Base-by-base conservation (phyloP, 1,284 basidiomycete species). In the Rhodofomes roseus region DNA sequence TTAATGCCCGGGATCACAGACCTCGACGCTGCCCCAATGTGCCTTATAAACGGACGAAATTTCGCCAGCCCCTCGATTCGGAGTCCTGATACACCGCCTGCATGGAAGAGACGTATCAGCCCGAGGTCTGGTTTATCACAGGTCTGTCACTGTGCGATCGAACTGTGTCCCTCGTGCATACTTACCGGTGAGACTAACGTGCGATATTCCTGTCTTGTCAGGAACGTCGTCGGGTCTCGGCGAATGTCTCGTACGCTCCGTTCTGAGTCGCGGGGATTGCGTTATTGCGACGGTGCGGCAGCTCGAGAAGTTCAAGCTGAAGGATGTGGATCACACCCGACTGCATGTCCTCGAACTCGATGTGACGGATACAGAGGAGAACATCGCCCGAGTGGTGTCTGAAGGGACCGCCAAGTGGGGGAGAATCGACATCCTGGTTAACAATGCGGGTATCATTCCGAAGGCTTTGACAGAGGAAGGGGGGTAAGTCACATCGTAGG, bases 191-290 rank as follows among this genome's bases (percentile, higher is more conserved):
- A 5, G 4, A 11, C 31, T 34, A 4, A 34, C 31, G 11, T 34
- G 4, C 11, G 5, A 34, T 11, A 34, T 34, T 4, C n/a, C 5
- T 34, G 11, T 11, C 4, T 34, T 11, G 4, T 11, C 7, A 84
- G 84, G 84, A 36, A 81, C 82, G 25, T 82, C 83, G 2, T 83
- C 83, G 22, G 85, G 85, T 27, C 81, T 86, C 62, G 85, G 85
- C 8, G 78, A 77, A 62, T 79, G 80, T 43, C 74, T 87, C 11
- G 81, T 81, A 20, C 64, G 66, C 4, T 71, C 75, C n/a, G 80
- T 75, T 2, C 74, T 85, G 29, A 72, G 74, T 31, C 77, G 84
- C 20, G 83, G 83, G 6, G 84, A 86, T 68, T 76, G 73, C 27
- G 85, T 86, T 31, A 71, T 78, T 36, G 78, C 77, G 2, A 77